Percentiles rank a stretch among this genome's conserved stretches.
phyloP scores from a whole-genome alignment of 2,329 filamentous ascomycete genomes.

The Botrytis squamosa region DNA sequence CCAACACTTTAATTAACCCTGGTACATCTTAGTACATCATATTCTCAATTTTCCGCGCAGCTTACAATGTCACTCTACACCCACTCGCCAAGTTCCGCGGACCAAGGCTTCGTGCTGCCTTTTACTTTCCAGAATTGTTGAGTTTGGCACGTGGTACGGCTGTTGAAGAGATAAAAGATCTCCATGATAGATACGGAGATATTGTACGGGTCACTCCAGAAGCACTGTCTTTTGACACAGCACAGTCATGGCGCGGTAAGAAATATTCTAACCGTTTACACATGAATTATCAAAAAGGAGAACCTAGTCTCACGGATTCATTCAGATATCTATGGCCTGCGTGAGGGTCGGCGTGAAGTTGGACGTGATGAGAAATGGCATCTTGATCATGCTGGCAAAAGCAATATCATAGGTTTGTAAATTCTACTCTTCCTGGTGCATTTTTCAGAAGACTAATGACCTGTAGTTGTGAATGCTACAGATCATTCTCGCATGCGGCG shows the following conservation, averaged over 20 bases:
- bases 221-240: not conserved
- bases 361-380: not conserved
- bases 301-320: not conserved
- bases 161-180: not conserved
- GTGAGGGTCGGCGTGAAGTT: not conserved
- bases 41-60: too few relatives aligned
- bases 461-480: not conserved
- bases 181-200: not conserved
- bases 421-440: not conserved
- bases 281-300: not conserved
- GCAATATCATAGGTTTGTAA: not conserved
- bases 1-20: too few relatives aligned
- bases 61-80: not conserved
- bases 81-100: not conserved
- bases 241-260: not conserved
- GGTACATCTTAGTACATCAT: too few relatives aligned
- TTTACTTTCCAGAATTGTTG: not conserved
- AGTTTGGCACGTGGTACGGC: too few relatives aligned
- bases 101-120: not conserved
- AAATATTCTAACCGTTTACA: not conserved
- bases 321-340: not conserved
- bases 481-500: not conserved
- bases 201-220: not conserved
- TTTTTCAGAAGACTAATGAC: not conserved
- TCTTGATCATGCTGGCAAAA: not conserved